Evolutionary conservation across 2,329 filamentous ascomycete genomes (phyloP), one percentile per base, ranked within the genome.

Genomic region (Pestalotiopsis sp.): DNA sequence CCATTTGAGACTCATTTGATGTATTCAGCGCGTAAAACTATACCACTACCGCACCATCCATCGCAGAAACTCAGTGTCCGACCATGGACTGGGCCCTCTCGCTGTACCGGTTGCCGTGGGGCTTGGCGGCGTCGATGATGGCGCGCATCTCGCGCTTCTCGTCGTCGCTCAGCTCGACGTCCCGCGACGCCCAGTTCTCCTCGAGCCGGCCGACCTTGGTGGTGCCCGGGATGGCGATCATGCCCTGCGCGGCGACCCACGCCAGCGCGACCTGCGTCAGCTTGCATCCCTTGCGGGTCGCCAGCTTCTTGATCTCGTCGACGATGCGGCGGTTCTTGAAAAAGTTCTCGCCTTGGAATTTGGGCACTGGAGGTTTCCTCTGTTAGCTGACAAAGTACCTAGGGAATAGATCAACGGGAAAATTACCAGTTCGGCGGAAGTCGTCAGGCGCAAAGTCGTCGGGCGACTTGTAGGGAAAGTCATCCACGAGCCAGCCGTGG

Each of bases 401-500:
- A 17, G 14, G 14, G 12, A 1, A 11, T 13, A 78, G 76, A 64
- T 78, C 78, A 12, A 74, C 74, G 12, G 63, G n/a, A 41, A 6
- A 13, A n/a, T 70, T 67, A 82, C 80, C 70, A 0, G 45, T 76
- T 4, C 82, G 78, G 14, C 82, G 79, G 72, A 83, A 84, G 69
- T 84, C 82, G 68, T 78, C 71, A 0, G 76, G 73, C 0, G 78
- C 74, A 72, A 87, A 85, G 70, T 87, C 84, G 9, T 84, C 83
- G 0, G 83, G 83, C 0, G 76, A 75, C 65, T 82, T 78, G 72
- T 76, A 83, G 3, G 74, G 68, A 62, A 84, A 84, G 70, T 82
- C 73, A 64, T 84, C 82, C 0, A 84, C 82, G 0, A 85, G 79
- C 81, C 82, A 84, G 17, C 84, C 84, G 45, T 84, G 82, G 0